These are phyloP conservation scores for Zoysia matrella DNA, from an alignment of 202 grass and related monocot genomes.

Conservation along the genomic window DNA sequence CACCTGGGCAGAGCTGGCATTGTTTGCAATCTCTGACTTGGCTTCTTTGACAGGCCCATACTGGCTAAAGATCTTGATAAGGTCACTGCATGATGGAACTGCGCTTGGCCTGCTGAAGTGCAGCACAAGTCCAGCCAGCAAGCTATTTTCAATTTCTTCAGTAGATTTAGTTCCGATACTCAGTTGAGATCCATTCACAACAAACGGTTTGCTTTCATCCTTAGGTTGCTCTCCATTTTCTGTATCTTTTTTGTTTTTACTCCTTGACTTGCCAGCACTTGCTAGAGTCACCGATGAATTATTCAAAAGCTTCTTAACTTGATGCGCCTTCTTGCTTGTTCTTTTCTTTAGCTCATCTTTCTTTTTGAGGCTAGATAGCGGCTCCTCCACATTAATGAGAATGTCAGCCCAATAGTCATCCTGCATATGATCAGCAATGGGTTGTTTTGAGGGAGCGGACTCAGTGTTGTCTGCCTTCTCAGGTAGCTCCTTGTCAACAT, in stretches of 20 bases:
- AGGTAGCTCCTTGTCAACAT: conserved; percentile 19
- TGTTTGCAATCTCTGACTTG: conserved; percentile 51
- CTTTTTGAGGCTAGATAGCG: conserved; percentile 47
- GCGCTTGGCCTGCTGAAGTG: background rate
- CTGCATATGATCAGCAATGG: conserved; percentile 52
- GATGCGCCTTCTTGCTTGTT: conserved; percentile 36
- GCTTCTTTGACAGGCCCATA: conserved; percentile 26
- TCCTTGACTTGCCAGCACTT: conserved; percentile 9
- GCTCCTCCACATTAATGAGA: conserved; percentile 60
- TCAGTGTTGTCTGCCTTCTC: conserved; percentile 33
- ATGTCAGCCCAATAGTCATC: conserved; percentile 75
- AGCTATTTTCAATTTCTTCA: conserved; percentile 54
- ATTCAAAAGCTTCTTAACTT: background rate
- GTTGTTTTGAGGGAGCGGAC: conserved; percentile 32
- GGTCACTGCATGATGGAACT: no score
- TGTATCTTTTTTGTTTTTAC: conserved; percentile 1
- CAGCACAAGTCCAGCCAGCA: conserved; percentile 62
- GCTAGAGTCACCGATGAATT: background rate
- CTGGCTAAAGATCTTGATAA: no score
- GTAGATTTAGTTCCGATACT: conserved; percentile 5
- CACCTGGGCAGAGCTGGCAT: conserved; percentile 54
- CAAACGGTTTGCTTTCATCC: background rate
- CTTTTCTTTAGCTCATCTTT: conserved; percentile 51
- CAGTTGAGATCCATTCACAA: conserved; percentile 26
- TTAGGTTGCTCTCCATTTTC: no score